Evolutionary conservation across 345 rosid genomes (phyloP).

Genomic region (Physaria fendleri): DNA sequence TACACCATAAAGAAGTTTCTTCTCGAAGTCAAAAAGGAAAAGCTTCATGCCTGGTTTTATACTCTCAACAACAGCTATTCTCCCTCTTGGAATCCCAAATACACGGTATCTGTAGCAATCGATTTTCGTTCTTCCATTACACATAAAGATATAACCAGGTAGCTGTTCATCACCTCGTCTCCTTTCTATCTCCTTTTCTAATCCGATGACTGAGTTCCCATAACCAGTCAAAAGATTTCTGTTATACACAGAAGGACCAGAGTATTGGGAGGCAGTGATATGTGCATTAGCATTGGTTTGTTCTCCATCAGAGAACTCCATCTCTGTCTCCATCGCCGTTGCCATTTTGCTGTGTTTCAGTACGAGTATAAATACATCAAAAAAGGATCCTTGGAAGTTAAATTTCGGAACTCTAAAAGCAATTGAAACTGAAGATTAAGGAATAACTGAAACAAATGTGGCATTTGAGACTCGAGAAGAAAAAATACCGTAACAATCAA

Average conservation of each 20-base stretch:
- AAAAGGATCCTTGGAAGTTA: too few relatives aligned
- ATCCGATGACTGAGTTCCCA: conserved; percentile 15
- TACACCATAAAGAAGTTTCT: conserved; percentile 43
- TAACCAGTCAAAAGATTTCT: conserved; percentile 1
- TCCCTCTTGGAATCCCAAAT: conserved; percentile 37
- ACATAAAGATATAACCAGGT: conserved; percentile 51
- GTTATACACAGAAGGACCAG: not conserved
- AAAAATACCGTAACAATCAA: too few relatives aligned
- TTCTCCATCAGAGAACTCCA: conserved; percentile 28
- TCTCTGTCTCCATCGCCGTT: conserved; percentile 28
- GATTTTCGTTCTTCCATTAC: conserved; percentile 40
- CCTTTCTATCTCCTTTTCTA: conserved; percentile 5
- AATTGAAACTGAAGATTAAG: too few relatives aligned
- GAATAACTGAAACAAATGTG: conserved; percentile 2
- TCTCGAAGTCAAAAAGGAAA: conserved; percentile 45
- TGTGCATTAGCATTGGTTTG: conserved; percentile 4
- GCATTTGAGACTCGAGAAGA: too few relatives aligned
- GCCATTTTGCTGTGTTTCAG: not conserved
- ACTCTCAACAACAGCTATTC: conserved; percentile 24
- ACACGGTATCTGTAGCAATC: conserved; percentile 42
- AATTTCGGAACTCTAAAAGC: too few relatives aligned
- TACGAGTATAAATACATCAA: too few relatives aligned
- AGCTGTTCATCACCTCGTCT: conserved; percentile 14
- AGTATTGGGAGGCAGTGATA: not conserved
- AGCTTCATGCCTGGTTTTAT: conserved; percentile 47